These are phyloP conservation scores for Jackrogersella minutella DNA, from an alignment of 495 filamentous ascomycete genomes.

Conservation along the genomic window DNA sequence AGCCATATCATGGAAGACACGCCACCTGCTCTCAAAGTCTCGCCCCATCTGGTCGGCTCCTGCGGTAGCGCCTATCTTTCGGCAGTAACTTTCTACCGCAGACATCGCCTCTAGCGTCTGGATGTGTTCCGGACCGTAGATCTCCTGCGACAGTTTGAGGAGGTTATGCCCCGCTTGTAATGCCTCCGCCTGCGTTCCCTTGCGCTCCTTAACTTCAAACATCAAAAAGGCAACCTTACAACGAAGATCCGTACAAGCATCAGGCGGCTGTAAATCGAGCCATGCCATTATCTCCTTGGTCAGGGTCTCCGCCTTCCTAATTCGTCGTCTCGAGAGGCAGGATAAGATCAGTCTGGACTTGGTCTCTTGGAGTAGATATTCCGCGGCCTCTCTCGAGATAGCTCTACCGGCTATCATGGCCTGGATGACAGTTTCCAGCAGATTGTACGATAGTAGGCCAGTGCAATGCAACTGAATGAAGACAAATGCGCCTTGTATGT, in stretches of 20 bases:
- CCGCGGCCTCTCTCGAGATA: constrained; percentile 22
- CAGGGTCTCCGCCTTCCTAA: constrained; percentile 32
- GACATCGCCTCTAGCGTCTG: constrained; percentile 43
- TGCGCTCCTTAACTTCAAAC: constrained; percentile 41
- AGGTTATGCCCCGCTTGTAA: constrained; percentile 28
- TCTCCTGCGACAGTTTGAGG: constrained; percentile 24
- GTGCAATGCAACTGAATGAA: constrained; percentile 43
- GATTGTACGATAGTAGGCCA: constrained; percentile 33
- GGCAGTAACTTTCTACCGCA: constrained; percentile 38
- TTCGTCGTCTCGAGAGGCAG: constrained; percentile 20
- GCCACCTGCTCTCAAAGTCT: constrained; percentile 36
- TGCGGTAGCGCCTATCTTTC: constrained; percentile 17
- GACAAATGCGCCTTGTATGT: constrained; percentile 41
- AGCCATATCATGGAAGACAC: constrained; percentile 20
- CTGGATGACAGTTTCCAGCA: constrained; percentile 29
- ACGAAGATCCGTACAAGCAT: constrained; percentile 29
- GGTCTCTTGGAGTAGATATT: constrained; percentile 40
- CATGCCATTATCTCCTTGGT: constrained; percentile 35
- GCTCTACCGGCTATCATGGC: constrained; percentile 27
- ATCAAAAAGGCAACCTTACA: constrained; percentile 38
- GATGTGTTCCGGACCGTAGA: constrained; percentile 38
- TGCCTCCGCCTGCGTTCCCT: constrained; percentile 29
- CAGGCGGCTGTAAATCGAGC: constrained; percentile 22
- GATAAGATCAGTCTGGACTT: constrained; percentile 37
- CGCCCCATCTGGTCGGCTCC: constrained; percentile 25